Evolutionary conservation across 805 yeast species (phyloP).

Genomic region (Barnettozyma populi): DNA sequence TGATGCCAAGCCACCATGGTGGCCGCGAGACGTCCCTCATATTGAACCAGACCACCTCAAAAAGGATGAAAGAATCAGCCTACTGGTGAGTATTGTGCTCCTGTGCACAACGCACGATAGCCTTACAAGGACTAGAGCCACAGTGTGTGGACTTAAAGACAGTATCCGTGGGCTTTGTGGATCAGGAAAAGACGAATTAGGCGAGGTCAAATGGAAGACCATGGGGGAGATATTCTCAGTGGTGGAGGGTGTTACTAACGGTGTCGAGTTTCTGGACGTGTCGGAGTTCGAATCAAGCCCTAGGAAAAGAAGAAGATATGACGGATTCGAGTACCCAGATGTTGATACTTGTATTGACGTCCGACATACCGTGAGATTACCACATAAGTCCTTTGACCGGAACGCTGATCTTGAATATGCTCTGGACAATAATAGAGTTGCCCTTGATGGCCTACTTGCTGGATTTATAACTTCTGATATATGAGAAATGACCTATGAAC

Average conservation of each 20-base stretch:
- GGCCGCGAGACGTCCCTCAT: slow-evolving; percentile 60
- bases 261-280: not conserved
- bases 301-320: not conserved
- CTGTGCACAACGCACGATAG: not conserved
- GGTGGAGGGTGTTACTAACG: not conserved
- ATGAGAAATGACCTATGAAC: not conserved
- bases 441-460: not conserved
- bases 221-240: not conserved
- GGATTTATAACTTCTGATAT: not conserved
- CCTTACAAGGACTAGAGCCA: not conserved
- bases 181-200: not conserved
- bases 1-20: slow-evolving; percentile 55
- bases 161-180: not conserved
- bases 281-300: not conserved
- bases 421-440: too few relatives aligned
- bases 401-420: not conserved
- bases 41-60: slow-evolving; percentile 70
- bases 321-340: not conserved
- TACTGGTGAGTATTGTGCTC: slow-evolving; percentile 39
- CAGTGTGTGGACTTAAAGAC: not conserved
- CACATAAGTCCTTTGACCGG: not conserved
- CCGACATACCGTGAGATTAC: not conserved
- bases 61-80: slow-evolving; percentile 47
- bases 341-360: not conserved
- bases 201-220: not conserved